A percentile compares a stretch with the other conserved stretches of the same genome.
phyloP scores from a whole-genome alignment of 805 yeast species.

The Teunomyces lycoperdinae region DNA sequence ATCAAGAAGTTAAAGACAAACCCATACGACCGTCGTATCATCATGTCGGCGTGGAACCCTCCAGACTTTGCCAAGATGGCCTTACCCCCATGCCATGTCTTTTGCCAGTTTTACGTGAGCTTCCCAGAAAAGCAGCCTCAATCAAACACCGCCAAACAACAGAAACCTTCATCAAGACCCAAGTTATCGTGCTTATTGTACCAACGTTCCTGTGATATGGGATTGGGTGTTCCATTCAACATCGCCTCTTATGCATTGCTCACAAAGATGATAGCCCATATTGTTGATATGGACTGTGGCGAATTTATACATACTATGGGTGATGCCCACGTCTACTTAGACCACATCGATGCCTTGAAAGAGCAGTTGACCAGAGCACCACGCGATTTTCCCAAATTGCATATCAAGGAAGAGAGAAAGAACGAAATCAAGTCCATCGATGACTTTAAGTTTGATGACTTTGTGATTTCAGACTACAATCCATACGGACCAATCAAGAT shows the following conservation, averaged over 20 bases:
- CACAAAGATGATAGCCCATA: slow-evolving; percentile 92
- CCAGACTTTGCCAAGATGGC: slow-evolving; percentile 95
- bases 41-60: slow-evolving; percentile 98
- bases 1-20: slow-evolving; percentile 77
- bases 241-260: slow-evolving; percentile 94
- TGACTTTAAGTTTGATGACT: slow-evolving; percentile 86
- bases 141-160: slow-evolving; percentile 1
- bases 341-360: slow-evolving; percentile 88
- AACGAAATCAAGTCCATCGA: slow-evolving; percentile 63
- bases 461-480: slow-evolving; percentile 72
- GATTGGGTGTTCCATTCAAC: slow-evolving; percentile 98
- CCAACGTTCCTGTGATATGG: slow-evolving; percentile 99
- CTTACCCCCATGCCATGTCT: slow-evolving; percentile 96
- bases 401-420: slow-evolving; percentile 55
- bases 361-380: slow-evolving; percentile 79
- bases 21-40: slow-evolving; percentile 93
- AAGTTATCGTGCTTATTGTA: slow-evolving; percentile 83
- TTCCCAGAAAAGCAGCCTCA: slow-evolving; percentile 51
- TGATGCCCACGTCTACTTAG: slow-evolving; percentile 92
- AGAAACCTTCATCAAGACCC: slow-evolving; percentile 40
- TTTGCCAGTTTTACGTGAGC: slow-evolving; percentile 90
- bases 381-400: slow-evolving; percentile 73
- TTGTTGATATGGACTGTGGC: slow-evolving; percentile 94
- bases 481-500: slow-evolving; percentile 84
- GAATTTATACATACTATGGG: slow-evolving; percentile 95